Percentiles rank a stretch among this genome's conserved stretches.
These are phyloP conservation scores for Paraleonurus japonicus DNA, from an alignment of 257 asterid species.

Conservation along the genomic window DNA sequence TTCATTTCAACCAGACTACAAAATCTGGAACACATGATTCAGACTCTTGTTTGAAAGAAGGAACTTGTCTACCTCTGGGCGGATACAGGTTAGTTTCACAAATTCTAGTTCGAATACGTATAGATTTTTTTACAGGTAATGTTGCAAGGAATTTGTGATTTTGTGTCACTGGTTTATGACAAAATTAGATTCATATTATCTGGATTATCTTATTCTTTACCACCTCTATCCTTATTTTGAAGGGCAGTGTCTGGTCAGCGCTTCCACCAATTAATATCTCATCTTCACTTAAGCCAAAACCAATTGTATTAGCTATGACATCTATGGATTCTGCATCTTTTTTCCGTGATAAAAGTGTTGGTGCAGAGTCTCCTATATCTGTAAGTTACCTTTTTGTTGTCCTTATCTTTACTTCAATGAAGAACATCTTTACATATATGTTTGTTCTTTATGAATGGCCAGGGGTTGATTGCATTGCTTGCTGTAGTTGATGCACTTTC, in stretches of 20 bases:
- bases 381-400: conserved; percentile 48
- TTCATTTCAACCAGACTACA: conserved; percentile 60
- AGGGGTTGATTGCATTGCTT: conserved; percentile 93
- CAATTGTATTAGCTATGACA: conserved; percentile 60
- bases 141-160: conserved; percentile 12
- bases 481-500: conserved; percentile 95
- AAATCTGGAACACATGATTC: conserved; percentile 91
- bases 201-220: conserved; percentile 34
- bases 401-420: conserved; percentile 14
- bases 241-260: conserved; percentile 99
- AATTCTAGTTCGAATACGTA: conserved; percentile 15
- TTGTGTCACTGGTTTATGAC: background rate
- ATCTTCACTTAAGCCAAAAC: conserved; percentile 54
- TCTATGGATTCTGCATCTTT: conserved; percentile 97
- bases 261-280: conserved; percentile 74
- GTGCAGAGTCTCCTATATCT: conserved; percentile 97
- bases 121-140: background rate
- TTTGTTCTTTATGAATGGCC: conserved; percentile 21
- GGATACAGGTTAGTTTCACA: conserved; percentile 85
- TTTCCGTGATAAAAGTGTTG: conserved; percentile 89
- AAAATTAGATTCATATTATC: background rate
- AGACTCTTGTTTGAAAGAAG: conserved; percentile 80
- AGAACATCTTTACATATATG: conserved; percentile 5
- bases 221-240: conserved; percentile 52
- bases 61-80: conserved; percentile 89